Evolutionary conservation across 129 eudicot genomes (phyloP), one percentile per base, ranked within the genome.

Genomic region (Helichrysum umbraculigerum): DNA sequence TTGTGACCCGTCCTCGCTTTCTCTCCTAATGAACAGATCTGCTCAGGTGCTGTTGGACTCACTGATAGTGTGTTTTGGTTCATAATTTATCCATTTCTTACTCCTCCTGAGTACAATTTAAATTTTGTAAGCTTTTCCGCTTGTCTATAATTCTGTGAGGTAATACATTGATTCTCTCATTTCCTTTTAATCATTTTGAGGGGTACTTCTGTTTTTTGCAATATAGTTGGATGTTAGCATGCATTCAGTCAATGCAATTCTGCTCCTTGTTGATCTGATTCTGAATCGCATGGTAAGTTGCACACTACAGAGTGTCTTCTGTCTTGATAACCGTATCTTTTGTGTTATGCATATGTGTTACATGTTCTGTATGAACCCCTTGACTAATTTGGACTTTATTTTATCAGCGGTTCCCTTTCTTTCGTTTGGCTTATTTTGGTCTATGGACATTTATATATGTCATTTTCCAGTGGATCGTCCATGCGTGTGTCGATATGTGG

Each of bases 381-480:
- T 51, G 69, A 75, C 74, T 68, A 10, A 71, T 75, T 79, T 66
- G 58, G 72, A 8, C 73, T 65, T 54, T 20, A 76, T 61, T 19
- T 65, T 8, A 39, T 35, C 97, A 95, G 99, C 77, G 89, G 47
- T 95, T 91, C 71, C 99, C 99, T 37, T 89, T 91, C 81, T 95
- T 95, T 74, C 95, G 99, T 30, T 73, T 91, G 70, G 91, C 88
- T 21, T 95, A 95, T 79, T 95, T 95, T 80, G 88, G 74, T 60
- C 75, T 89, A 25, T 95, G 96, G 96, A 95, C 99, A 7, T 82
- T 87, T 65, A 34, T 50, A 28, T 95, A 75, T 76, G 97, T 95
- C 85, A 65, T 91, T 68, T 82, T 87, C 89, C 97, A 95, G 76
- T 95, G 99, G 99, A 88, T 89, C 57, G 71, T 95, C 73, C 99